Evolutionary conservation across 2,329 filamentous ascomycete species (phyloP), one percentile per base, ranked within the genome.

Genomic region (Seiridium unicorne): DNA sequence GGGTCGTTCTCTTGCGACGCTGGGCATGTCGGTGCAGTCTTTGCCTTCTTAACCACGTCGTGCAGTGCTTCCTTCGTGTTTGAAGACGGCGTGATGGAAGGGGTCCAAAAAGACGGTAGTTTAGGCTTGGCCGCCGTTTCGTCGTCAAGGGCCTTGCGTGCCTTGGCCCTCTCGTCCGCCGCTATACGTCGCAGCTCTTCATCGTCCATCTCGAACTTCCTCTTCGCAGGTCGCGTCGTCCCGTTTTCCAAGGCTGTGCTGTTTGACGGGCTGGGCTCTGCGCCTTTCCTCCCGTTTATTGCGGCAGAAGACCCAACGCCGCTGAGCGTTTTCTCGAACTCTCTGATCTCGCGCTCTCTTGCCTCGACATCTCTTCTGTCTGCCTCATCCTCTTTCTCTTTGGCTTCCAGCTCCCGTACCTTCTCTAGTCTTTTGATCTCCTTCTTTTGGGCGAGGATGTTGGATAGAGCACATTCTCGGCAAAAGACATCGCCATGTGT

Each of bases 101-200:
- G 94, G 1, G 94, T 89, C 95, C 94, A 98, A 77, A 98, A 98
- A 0, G 92, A 96, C 0, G 92, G 91, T 0, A 97, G 77, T 13
- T 84, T 83, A 1, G 86, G 84, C 74, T 89, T 91, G 7, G 84
- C 80, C 3, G 86, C 83, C 78, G 89, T 91, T 73, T 96, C 91
- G 47, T 86, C 84, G 57, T 91, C 87, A 60, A 95, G 83, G 26
- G 87, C 86, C 62, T 83, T 87, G 68, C 89, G 87, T 31, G 89
- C 86, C 70, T 89, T 90, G 40, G 83, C 80, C 62, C 87, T 84
- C 71, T 96, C 92, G 60, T 89, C 85, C 58, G 79, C 77, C 3
- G 88, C 89, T 67, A 93, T 88, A 48, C 87, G 82, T 64, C 84
- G 80, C 57, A 96, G 77, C 72, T 95, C 91, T 46, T 90, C 87